A percentile compares a stretch with the other conserved stretches of the same genome.
phyloP scores from a whole-genome alignment of 805 yeast species.

The Suhomyces pyralidae region DNA sequence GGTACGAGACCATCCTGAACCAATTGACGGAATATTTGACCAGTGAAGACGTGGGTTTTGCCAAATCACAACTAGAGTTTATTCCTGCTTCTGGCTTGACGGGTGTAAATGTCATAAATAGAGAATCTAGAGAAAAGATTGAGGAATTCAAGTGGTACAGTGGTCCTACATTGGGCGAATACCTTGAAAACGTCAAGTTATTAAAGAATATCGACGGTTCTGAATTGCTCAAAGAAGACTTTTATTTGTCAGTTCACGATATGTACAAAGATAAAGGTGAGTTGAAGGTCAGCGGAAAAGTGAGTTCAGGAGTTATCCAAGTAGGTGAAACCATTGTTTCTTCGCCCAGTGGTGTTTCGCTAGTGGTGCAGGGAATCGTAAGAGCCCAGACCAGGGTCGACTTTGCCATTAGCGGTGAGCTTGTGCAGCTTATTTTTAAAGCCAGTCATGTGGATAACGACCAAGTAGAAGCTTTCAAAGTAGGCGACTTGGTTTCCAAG shows the following conservation, averaged over 20 bases:
- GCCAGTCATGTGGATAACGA: constrained; percentile 46
- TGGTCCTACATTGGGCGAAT: constrained; percentile 42
- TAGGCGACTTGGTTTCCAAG: constrained; percentile 53
- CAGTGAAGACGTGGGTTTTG: constrained; percentile 50
- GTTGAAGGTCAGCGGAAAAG: constrained; percentile 59
- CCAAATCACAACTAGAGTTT: constrained; percentile 40
- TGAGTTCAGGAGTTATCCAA: constrained; percentile 66
- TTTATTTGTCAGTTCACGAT: constrained; percentile 64
- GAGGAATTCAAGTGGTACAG: constrained; percentile 46
- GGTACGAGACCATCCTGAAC: constrained; percentile 50
- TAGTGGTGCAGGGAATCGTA: constrained; percentile 42
- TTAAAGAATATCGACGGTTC: constrained; percentile 11
- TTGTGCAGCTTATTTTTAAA: constrained; percentile 46
- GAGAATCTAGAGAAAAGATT: constrained; percentile 19
- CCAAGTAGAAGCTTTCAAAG: constrained; percentile 53
- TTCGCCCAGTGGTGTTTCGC: constrained; percentile 49
- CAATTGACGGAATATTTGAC: constrained; percentile 51
- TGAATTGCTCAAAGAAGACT: constrained; percentile 36
- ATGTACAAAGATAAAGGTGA: constrained; percentile 48
- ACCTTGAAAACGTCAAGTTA: constrained; percentile 34
- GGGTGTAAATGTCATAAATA: constrained; percentile 62
- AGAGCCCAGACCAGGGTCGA: constrained; percentile 42
- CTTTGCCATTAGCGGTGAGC: constrained; percentile 60
- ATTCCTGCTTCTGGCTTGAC: constrained; percentile 69
- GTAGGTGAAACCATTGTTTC: constrained; percentile 62